These are phyloP conservation scores for Gryganskiella cystojenkinii DNA, from an alignment of 192 early-diverging fungal species.

Conservation along the genomic window DNA sequence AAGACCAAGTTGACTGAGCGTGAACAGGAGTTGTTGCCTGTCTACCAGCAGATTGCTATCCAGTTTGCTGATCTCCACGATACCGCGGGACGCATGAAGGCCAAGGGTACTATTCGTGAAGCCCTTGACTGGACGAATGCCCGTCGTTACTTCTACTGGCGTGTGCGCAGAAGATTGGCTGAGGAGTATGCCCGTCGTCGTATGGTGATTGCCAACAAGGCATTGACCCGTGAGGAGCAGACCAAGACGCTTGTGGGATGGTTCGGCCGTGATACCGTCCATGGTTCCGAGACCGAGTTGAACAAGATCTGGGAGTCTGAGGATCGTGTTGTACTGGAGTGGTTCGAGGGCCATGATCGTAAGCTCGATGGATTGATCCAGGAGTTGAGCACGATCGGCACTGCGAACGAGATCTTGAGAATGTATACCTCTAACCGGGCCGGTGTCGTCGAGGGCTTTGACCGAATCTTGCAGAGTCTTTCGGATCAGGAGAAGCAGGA, in stretches of 20 bases:
- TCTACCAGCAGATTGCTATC: constrained; percentile 93
- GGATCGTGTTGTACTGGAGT: constrained; percentile 66
- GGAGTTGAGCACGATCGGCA: constrained; percentile 21
- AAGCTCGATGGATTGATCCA: constrained; percentile 52
- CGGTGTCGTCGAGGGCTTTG: constrained; percentile 51
- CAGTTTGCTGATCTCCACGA: constrained; percentile 99
- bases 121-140: constrained; percentile 83
- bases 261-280: constrained; percentile 68
- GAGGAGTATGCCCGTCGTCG: constrained; percentile 82
- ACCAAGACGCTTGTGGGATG: constrained; percentile 65
- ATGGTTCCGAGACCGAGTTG: constrained; percentile 32
- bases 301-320: constrained; percentile 64
- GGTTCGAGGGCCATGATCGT: constrained; percentile 65
- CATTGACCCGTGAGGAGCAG: constrained; percentile 64
- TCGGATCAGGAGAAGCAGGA: constrained; percentile 50
- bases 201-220: constrained; percentile 60
- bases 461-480: constrained; percentile 42
- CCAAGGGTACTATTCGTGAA: constrained; percentile 89
- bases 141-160: constrained; percentile 93
- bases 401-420: constrained; percentile 36
- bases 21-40: constrained; percentile 87
- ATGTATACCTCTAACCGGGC: constrained; percentile 50
- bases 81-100: constrained; percentile 93
- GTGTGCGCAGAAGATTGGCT: constrained; percentile 81
- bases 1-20: constrained; percentile 82